Conservation (phyloP, 805 yeast genomes). For the Candida incommunis region DNA sequence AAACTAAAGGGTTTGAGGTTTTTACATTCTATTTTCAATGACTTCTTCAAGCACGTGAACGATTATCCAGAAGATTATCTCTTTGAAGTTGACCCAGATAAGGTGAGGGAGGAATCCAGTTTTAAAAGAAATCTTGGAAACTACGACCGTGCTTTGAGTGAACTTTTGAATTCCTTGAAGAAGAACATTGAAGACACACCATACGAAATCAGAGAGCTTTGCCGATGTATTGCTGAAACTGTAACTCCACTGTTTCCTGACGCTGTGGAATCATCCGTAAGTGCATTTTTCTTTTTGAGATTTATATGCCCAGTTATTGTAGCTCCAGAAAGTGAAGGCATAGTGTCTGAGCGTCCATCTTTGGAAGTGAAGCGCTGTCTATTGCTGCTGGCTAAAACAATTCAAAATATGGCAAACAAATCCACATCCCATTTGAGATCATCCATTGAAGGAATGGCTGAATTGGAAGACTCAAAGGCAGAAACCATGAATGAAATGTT, state of each 20-base stretch:
- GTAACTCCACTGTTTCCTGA: slow-evolving; percentile 46
- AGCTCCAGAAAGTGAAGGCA: slow-evolving; percentile 46
- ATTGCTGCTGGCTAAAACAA: slow-evolving; percentile 15
- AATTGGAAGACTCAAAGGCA: slow-evolving; percentile 25
- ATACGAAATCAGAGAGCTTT: slow-evolving; percentile 42
- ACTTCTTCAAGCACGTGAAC: slow-evolving; percentile 40
- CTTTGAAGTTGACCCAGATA: slow-evolving; percentile 47
- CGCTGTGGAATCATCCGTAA: slow-evolving; percentile 57
- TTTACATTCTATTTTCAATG: slow-evolving; percentile 36
- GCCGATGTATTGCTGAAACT: slow-evolving; percentile 44
- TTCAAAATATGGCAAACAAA: slow-evolving; percentile 18
- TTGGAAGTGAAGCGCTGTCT: slow-evolving; percentile 11
- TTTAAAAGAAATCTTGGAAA: slow-evolving; percentile 27
- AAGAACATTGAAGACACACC: slow-evolving; percentile 43
- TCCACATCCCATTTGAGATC: slow-evolving; percentile 26
- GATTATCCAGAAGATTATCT: slow-evolving; percentile 28
- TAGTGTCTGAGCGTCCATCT: slow-evolving; percentile 11
- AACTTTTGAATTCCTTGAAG: slow-evolving; percentile 41
- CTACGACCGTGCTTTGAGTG: slow-evolving; percentile 43
- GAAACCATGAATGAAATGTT: slow-evolving; percentile 28
- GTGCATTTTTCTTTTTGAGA: slow-evolving; percentile 64
- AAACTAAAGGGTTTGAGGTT: slow-evolving; percentile 52
- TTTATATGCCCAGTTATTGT: slow-evolving; percentile 73
- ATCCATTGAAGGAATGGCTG: slow-evolving; percentile 29
- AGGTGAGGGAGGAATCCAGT: slow-evolving; percentile 24